Conservation (phyloP, 148 eudicot species). For the Camellia sinensis region DNA sequence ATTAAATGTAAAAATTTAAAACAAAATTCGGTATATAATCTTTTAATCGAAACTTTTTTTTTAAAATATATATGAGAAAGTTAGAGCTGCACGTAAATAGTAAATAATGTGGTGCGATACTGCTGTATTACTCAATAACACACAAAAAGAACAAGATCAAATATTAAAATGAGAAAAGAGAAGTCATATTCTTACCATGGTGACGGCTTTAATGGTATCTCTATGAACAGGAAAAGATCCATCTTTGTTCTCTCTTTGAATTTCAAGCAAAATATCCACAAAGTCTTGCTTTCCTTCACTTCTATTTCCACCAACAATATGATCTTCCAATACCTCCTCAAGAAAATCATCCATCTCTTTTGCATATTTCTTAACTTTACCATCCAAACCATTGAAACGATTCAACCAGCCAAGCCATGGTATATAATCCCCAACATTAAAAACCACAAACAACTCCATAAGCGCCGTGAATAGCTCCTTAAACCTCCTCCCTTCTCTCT, state of each 20-base stretch:
- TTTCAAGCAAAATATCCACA: slow-evolving; percentile 37
- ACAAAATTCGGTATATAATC: too few species aligned
- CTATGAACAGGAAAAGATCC: slow-evolving; percentile 22
- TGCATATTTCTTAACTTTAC: slow-evolving; percentile 18
- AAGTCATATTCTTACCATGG: slow-evolving; percentile 21
- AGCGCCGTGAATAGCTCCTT: neutral
- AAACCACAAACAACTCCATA: slow-evolving; percentile 5
- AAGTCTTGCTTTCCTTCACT: slow-evolving; percentile 24
- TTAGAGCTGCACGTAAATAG: too few species aligned
- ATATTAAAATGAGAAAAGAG: too few species aligned
- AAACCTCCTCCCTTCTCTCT: slow-evolving; percentile 17
- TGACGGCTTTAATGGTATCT: slow-evolving; percentile 36
- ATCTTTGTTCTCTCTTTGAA: slow-evolving; percentile 22
- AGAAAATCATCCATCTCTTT: slow-evolving; percentile 31
- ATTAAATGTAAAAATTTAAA: too few species aligned
- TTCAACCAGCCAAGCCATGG: slow-evolving; percentile 39
- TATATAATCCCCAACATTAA: slow-evolving; percentile 30
- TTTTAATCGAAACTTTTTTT: too few species aligned
- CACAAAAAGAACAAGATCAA: too few species aligned
- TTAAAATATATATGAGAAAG: too few species aligned
- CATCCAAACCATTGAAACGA: slow-evolving; percentile 24
- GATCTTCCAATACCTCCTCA: slow-evolving; percentile 30
- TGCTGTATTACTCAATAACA: too few species aligned
- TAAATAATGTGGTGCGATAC: too few species aligned
- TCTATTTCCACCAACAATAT: slow-evolving; percentile 4